Evolutionary conservation across 176 grass and related monocot genomes (phyloP).

Genomic region (Chrysopogon serrulatus): DNA sequence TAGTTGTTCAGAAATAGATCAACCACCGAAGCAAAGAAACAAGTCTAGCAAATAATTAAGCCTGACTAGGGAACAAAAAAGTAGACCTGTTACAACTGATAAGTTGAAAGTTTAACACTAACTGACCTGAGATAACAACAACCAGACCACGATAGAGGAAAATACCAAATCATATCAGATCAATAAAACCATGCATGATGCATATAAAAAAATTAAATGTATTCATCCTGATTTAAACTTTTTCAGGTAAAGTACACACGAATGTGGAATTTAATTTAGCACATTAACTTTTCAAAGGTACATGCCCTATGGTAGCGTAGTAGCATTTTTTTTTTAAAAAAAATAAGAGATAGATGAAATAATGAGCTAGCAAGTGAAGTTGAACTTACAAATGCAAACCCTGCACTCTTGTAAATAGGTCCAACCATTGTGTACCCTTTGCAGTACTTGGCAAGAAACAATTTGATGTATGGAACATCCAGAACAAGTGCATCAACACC

Average conservation of each 20-base stretch:
- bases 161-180: neutral
- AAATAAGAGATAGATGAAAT: neutral
- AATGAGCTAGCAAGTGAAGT: neutral
- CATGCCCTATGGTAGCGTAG: neutral
- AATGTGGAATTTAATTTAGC: neutral
- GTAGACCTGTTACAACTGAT: neutral
- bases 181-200: too few relatives aligned
- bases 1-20: neutral
- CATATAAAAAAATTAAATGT: neutral
- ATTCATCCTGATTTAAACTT: neutral
- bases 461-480: slow-evolving; percentile 51
- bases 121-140: neutral
- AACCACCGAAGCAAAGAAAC: neutral
- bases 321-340: neutral
- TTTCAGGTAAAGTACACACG: neutral
- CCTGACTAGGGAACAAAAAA: neutral
- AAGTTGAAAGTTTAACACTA: neutral
- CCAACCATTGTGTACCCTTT: slow-evolving; percentile 41
- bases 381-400: slow-evolving; percentile 45
- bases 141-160: neutral
- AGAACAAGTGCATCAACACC: slow-evolving; percentile 44
- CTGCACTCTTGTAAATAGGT: slow-evolving; percentile 47
- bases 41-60: neutral
- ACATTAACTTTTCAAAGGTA: neutral
- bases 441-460: slow-evolving; percentile 46